Percentiles rank a stretch among this genome's conserved stretches.
Evolutionary conservation across 257 asterid species (phyloP).

Genomic region (Gynochthodes officinalis): DNA sequence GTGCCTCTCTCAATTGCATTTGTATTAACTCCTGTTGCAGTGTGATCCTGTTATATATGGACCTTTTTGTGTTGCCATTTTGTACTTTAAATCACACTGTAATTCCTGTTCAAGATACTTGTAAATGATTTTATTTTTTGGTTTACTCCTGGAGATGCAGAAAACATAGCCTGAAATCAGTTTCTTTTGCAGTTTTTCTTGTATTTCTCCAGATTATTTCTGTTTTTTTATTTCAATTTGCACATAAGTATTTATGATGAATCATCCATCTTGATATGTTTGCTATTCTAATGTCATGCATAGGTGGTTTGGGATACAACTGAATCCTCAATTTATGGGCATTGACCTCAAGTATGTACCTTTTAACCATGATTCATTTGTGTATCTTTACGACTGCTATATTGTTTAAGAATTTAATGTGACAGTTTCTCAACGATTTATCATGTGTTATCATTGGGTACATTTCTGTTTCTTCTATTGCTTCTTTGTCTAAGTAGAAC

Average conservation of each 20-base stretch:
- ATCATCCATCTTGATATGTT: slow-evolving; percentile 22
- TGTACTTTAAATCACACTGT: background rate
- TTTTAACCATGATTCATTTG: background rate
- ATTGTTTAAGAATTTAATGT: background rate
- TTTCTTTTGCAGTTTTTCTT: background rate
- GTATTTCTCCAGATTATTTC: background rate
- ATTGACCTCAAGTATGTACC: slow-evolving; percentile 87
- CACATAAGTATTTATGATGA: background rate
- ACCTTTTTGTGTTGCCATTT: background rate
- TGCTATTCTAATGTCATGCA: slow-evolving; percentile 21
- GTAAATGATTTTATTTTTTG: background rate
- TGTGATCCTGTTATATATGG: background rate
- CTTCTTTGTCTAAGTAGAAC: background rate
- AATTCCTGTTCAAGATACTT: background rate
- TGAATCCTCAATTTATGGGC: slow-evolving; percentile 91
- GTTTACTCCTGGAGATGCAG: no score
- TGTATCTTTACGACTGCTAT: slow-evolving; percentile 2
- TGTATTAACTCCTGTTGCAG: background rate
- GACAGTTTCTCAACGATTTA: background rate
- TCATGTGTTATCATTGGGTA: background rate
- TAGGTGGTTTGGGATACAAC: slow-evolving; percentile 98
- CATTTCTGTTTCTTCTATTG: background rate
- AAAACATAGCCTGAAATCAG: background rate
- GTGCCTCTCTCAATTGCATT: background rate
- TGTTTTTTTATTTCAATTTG: background rate